A percentile compares a stretch with the other conserved stretches of the same genome.
phyloP scores from a whole-genome alignment of 495 filamentous ascomycete genomes.

The Amorphotheca resinae region DNA sequence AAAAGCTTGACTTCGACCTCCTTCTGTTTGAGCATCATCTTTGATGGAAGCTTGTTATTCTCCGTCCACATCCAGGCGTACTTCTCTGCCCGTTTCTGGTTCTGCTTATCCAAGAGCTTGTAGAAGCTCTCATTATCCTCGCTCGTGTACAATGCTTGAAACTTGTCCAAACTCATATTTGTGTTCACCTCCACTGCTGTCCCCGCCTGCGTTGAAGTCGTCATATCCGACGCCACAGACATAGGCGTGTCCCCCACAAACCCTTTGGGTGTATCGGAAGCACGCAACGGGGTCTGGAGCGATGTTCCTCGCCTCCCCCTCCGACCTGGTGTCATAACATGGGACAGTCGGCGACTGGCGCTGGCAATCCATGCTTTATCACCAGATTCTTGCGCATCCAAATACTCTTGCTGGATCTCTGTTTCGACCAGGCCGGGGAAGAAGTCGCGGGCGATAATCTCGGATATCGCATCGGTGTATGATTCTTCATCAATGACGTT shows the following conservation, averaged over 20 bases:
- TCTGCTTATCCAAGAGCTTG: slow-evolving; percentile 82
- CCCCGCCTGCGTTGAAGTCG: slow-evolving; percentile 20
- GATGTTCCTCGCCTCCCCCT: slow-evolving; percentile 32
- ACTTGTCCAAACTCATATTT: slow-evolving; percentile 67
- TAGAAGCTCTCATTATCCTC: slow-evolving; percentile 98
- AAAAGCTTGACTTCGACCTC: slow-evolving; percentile 52
- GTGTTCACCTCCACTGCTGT: slow-evolving; percentile 51
- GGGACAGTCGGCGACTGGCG: slow-evolving; percentile 56
- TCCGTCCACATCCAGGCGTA: slow-evolving; percentile 73
- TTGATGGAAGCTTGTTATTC: slow-evolving; percentile 77
- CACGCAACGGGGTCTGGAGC: slow-evolving; percentile 22
- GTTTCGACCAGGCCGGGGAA: slow-evolving; percentile 84
- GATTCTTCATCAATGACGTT: slow-evolving; percentile 88
- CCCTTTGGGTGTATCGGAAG: slow-evolving; percentile 38
- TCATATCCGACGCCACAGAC: slow-evolving; percentile 36
- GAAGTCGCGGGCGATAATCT: slow-evolving; percentile 94
- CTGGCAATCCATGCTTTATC: slow-evolving; percentile 79
- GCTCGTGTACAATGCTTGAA: slow-evolving; percentile 87
- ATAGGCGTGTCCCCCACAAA: slow-evolving; percentile 55
- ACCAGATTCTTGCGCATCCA: slow-evolving; percentile 77
- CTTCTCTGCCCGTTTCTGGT: slow-evolving; percentile 65
- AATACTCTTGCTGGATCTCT: slow-evolving; percentile 78
- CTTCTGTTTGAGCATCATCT: slow-evolving; percentile 72
- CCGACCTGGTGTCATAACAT: slow-evolving; percentile 62
- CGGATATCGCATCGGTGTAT: slow-evolving; percentile 80